phyloP scores from a whole-genome alignment of 768 basidiomycete species.

The Cubamyces lactineus region DNA sequence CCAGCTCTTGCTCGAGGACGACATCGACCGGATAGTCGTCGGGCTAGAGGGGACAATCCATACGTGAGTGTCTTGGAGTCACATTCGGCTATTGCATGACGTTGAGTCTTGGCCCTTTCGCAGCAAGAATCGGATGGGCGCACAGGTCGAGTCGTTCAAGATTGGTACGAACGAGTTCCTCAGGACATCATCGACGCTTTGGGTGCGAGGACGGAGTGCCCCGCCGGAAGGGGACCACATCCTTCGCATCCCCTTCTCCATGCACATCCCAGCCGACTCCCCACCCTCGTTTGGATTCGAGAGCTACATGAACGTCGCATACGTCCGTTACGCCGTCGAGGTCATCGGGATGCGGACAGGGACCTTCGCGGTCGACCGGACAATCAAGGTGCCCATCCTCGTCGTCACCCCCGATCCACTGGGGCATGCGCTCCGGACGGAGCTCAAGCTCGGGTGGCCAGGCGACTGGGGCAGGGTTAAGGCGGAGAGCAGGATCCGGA shows the following conservation, averaged over 20 bases:
- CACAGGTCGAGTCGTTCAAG: conserved; percentile 8
- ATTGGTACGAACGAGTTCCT: conserved; percentile 16
- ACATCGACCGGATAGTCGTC: conserved; percentile 29
- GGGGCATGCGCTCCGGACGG: conserved; percentile 16
- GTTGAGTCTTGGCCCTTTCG: neutral
- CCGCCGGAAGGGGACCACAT: conserved; percentile 21
- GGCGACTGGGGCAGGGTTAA: conserved; percentile 24
- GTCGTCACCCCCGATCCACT: conserved; percentile 23
- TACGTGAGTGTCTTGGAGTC: conserved; percentile 22
- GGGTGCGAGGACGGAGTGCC: conserved; percentile 17
- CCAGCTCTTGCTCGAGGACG: conserved; percentile 14
- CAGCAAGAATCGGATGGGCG: conserved; percentile 9
- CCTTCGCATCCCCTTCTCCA: conserved; percentile 27
- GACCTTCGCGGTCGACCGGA: conserved; percentile 24
- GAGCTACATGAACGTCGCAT: conserved; percentile 16
- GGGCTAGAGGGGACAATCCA: conserved; percentile 27
- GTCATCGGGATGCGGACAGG: conserved; percentile 26
- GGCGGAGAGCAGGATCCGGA: conserved; percentile 19
- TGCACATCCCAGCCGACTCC: conserved; percentile 21
- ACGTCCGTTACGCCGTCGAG: conserved; percentile 29
- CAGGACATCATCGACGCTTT: conserved; percentile 21
- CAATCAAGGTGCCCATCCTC: conserved; percentile 16
- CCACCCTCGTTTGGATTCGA: conserved; percentile 29
- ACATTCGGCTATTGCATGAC: neutral
- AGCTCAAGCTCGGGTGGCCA: conserved; percentile 24